Percentiles rank a stretch among this genome's conserved stretches.
phyloP scores from a whole-genome alignment of 2,329 filamentous ascomycete species.

The Claviceps capensis region DNA sequence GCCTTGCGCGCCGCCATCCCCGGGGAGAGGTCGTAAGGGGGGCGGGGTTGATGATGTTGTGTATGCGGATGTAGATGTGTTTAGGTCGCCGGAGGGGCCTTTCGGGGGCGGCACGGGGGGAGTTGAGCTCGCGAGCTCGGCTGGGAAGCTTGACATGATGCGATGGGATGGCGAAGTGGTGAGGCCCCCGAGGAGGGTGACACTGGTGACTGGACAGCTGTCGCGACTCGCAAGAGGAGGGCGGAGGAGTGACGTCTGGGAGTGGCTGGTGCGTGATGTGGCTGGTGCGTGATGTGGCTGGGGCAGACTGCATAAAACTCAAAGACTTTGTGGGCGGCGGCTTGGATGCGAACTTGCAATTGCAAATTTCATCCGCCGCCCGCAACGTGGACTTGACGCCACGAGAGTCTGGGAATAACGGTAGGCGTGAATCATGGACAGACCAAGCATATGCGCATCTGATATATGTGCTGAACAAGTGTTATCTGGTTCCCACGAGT shows the following conservation, averaged over 20 bases:
- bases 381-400: too few species aligned
- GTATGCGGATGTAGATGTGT: constrained; percentile 35
- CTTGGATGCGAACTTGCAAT: too few species aligned
- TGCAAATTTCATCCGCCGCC: too few species aligned
- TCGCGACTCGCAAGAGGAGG: not conserved
- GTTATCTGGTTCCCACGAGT: constrained; percentile 76
- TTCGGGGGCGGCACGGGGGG: constrained; percentile 63
- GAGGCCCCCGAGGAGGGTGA: not conserved
- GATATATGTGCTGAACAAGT: constrained; percentile 30
- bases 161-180: too few species aligned
- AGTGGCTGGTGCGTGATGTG: not conserved
- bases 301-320: too few species aligned
- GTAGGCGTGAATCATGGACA: too few species aligned
- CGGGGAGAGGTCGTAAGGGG: constrained; percentile 1
- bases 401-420: too few species aligned
- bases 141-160: constrained; percentile 17
- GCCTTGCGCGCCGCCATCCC: constrained; percentile 2
- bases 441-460: constrained; percentile 40
- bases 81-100: constrained; percentile 50
- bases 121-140: constrained; percentile 16
- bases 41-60: constrained; percentile 22
- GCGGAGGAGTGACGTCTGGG: not conserved
- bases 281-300: not conserved
- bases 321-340: too few species aligned
- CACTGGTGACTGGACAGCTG: not conserved